phyloP scores from a whole-genome alignment of 2,329 filamentous ascomycete species.

The Zasmidium cellare region DNA sequence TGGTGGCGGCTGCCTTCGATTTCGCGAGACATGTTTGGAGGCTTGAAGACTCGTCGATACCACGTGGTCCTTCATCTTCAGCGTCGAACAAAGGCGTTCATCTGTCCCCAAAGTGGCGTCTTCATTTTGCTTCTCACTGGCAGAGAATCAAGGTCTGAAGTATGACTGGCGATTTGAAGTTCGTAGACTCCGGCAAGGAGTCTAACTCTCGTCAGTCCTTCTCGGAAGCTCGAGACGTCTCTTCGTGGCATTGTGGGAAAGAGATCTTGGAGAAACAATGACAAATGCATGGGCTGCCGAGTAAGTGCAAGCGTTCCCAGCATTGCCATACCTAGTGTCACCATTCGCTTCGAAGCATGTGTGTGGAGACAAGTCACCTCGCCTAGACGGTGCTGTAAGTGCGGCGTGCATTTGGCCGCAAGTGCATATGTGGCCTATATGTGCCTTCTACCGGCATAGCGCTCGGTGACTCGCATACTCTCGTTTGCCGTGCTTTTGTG shows the following conservation, averaged over 20 bases:
- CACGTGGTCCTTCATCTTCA: neutral
- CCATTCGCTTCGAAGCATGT: neutral
- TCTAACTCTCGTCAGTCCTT: no score
- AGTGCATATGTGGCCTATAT: neutral
- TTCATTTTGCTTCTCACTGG: no score
- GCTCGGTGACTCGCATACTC: neutral
- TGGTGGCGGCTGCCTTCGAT: neutral
- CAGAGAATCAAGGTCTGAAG: no score
- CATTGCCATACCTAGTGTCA: neutral
- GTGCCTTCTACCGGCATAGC: neutral
- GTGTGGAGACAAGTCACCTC: neutral
- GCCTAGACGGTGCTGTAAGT: neutral
- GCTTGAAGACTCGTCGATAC: neutral
- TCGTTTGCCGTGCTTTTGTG: constrained; percentile 5
- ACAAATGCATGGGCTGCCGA: neutral
- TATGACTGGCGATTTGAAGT: no score
- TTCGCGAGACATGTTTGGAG: neutral
- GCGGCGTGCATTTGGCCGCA: neutral
- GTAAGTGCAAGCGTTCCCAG: neutral
- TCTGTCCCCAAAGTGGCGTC: neutral
- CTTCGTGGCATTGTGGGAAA: neutral
- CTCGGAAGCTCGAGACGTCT: no score
- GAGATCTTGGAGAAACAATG: neutral
- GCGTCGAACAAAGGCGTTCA: neutral
- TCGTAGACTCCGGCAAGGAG: no score